Percentiles rank a stretch among this genome's conserved stretches.
Evolutionary conservation across 1,139 yeast species (phyloP).

Genomic region (Debaryomyces nepalensis): DNA sequence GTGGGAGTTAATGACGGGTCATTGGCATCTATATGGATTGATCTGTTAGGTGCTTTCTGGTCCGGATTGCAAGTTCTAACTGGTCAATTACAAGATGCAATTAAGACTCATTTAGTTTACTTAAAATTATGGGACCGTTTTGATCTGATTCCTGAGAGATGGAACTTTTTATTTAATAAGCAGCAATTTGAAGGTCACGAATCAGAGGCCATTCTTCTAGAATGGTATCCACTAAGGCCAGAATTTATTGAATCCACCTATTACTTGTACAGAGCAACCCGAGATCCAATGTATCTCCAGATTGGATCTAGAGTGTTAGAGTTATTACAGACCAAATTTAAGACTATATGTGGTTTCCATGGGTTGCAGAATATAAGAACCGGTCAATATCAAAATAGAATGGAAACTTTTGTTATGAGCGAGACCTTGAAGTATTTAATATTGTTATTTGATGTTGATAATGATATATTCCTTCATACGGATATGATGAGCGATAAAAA

Average conservation of each 20-base stretch:
- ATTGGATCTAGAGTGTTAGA: constrained; percentile 69
- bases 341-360: constrained; percentile 77
- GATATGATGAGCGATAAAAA: constrained; percentile 47
- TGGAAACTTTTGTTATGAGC: constrained; percentile 90
- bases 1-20: constrained; percentile 59
- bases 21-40: constrained; percentile 70
- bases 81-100: constrained; percentile 75
- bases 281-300: constrained; percentile 80
- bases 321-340: constrained; percentile 56
- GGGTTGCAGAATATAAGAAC: constrained; percentile 72
- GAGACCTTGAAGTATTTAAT: constrained; percentile 88
- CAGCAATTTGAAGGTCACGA: constrained; percentile 15
- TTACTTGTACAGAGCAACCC: constrained; percentile 80
- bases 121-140: constrained; percentile 80
- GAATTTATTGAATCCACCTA: constrained; percentile 91
- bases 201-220: constrained; percentile 54
- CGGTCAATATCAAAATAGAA: constrained; percentile 70
- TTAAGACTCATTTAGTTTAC: constrained; percentile 63
- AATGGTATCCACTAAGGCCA: constrained; percentile 93
- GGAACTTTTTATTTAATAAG: constrained; percentile 50
- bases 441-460: constrained; percentile 70
- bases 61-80: constrained; percentile 81
- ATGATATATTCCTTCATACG: constrained; percentile 53
- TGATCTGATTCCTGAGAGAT: constrained; percentile 86
- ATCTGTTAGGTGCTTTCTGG: constrained; percentile 85